Percentiles rank a stretch among this genome's conserved stretches.
Evolutionary conservation across 306 rosid genomes (phyloP).

Genomic region (Cyamopsis tetragonoloba): DNA sequence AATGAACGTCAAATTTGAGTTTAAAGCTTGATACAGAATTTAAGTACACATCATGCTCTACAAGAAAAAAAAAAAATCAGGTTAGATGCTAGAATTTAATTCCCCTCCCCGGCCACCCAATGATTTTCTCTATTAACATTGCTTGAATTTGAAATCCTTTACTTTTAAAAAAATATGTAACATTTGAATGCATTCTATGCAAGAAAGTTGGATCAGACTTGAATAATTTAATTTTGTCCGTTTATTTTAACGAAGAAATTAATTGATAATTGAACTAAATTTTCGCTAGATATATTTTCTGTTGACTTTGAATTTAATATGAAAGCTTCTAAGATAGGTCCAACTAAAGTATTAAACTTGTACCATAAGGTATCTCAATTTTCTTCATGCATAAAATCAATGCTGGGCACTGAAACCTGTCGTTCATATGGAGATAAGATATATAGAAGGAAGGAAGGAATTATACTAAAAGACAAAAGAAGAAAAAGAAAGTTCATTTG

Average conservation of each 20-base stretch:
- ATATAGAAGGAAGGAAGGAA: not conserved
- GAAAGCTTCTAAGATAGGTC: not conserved
- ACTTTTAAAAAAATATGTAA: too few species aligned
- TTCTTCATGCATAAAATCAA: constrained; percentile 19
- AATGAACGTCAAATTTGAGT: not conserved
- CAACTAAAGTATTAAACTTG: constrained; percentile 34
- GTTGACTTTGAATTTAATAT: constrained; percentile 31
- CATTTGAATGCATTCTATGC: too few species aligned
- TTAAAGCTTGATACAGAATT: not conserved
- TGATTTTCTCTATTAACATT: too few species aligned
- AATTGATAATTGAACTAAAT: not conserved
- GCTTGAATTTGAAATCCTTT: too few species aligned
- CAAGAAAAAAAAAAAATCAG: too few species aligned
- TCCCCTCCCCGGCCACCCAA: too few species aligned
- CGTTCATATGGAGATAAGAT: not conserved
- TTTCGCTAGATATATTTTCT: not conserved
- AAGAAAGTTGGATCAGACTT: not conserved
- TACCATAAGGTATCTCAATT: constrained; percentile 23
- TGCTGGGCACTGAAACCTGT: not conserved
- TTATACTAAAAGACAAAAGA: not conserved
- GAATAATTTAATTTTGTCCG: not conserved
- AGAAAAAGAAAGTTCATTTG: constrained; percentile 20
- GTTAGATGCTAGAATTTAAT: too few species aligned
- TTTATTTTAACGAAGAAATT: not conserved
- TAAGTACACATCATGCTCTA: too few species aligned